These are phyloP conservation scores for Dysphania ambrosioides DNA, from an alignment of 148 eudicot genomes.

Conservation along the genomic window DNA sequence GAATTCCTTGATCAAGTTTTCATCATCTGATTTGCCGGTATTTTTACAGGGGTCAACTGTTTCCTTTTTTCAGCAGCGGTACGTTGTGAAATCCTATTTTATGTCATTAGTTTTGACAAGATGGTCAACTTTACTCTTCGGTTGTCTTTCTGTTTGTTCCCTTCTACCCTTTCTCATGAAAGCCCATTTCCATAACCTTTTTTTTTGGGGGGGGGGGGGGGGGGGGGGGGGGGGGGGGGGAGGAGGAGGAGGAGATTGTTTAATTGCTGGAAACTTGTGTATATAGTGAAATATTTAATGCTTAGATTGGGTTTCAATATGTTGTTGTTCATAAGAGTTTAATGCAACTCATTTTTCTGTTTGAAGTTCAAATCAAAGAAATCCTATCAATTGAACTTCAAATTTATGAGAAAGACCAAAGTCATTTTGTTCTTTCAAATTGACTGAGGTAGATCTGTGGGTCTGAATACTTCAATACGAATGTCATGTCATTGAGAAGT, in stretches of 20 bases:
- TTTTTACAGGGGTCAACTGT: constrained; percentile 31
- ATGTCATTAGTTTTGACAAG: not conserved
- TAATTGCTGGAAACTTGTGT: not conserved
- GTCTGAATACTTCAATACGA: not conserved
- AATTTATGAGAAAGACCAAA: not conserved
- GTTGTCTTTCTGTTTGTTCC: not conserved
- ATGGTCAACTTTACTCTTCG: not conserved
- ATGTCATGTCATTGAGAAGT: not conserved
- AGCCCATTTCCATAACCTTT: no score
- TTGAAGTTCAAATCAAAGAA: not conserved
- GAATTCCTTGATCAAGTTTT: not conserved
- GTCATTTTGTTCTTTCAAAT: not conserved
- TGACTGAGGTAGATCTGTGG: not conserved
- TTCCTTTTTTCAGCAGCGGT: constrained; percentile 29
- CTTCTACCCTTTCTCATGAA: not conserved
- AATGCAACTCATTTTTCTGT: not conserved
- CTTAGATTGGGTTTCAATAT: not conserved
- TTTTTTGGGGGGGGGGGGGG: not conserved
- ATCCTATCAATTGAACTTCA: not conserved
- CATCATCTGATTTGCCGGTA: constrained; percentile 15
- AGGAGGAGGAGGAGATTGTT: no score
- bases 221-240: not conserved
- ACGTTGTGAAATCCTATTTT: constrained; percentile 16
- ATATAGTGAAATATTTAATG: not conserved
- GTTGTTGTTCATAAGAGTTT: not conserved